Conservation (phyloP, 2,329 filamentous ascomycete genomes). For the Aspergillus sp. region DNA sequence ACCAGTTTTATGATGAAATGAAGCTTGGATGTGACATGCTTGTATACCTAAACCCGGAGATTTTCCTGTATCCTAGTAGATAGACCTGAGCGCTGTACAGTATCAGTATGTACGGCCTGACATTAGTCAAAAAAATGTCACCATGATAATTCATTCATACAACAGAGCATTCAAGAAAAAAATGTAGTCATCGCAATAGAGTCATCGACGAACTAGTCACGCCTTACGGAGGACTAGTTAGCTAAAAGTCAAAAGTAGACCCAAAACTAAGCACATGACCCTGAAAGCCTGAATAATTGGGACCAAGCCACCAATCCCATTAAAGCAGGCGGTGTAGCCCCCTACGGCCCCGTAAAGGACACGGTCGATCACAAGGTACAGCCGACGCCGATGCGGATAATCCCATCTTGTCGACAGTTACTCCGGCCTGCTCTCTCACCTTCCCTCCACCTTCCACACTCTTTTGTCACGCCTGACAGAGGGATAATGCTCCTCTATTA, state of each 20-base stretch:
- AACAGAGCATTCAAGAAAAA: too few species aligned
- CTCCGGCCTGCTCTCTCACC: conserved; percentile 12
- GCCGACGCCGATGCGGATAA: conserved; percentile 27
- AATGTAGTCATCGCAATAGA: too few species aligned
- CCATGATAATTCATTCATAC: not conserved
- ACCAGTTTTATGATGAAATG: conserved; percentile 10
- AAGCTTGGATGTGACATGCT: conserved; percentile 6
- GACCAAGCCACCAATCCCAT: conserved; percentile 7
- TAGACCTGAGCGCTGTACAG: not conserved
- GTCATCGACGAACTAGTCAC: not conserved
- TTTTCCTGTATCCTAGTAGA: conserved; percentile 1
- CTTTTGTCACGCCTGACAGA: conserved; percentile 10
- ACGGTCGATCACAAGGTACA: conserved; percentile 41
- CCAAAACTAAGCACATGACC: conserved; percentile 7
- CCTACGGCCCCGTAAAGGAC: conserved; percentile 33
- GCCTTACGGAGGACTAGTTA: not conserved
- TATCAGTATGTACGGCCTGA: not conserved
- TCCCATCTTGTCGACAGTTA: conserved; percentile 22
- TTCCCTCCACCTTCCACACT: conserved; percentile 10
- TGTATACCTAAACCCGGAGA: conserved; percentile 2
- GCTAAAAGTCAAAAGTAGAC: not conserved
- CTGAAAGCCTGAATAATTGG: conserved; percentile 7
- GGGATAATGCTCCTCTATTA: conserved; percentile 16
- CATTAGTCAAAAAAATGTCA: not conserved
- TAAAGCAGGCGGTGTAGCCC: conserved; percentile 32